A percentile compares a stretch with the other conserved stretches of the same genome.
phyloP scores from a whole-genome alignment of 139 green algal genomes.

The Astrephomene gubernaculifera region DNA sequence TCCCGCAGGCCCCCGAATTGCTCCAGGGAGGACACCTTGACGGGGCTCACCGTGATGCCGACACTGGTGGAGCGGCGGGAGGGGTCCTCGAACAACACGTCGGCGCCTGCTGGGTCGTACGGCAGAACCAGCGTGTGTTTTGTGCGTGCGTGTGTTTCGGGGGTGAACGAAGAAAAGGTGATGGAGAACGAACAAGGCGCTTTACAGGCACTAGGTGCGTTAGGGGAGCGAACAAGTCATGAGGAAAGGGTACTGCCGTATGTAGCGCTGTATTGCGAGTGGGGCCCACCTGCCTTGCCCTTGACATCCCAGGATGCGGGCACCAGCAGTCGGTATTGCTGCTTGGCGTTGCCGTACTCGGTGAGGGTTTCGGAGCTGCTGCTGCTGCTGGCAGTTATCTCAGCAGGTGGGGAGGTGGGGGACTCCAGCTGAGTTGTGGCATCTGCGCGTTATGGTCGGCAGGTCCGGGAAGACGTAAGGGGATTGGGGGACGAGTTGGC shows the following conservation, averaged over 20 bases:
- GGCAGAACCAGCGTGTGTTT: too few relatives aligned
- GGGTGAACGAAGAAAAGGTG: too few relatives aligned
- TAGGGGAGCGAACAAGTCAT: background rate
- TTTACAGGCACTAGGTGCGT: background rate
- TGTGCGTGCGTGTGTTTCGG: too few relatives aligned
- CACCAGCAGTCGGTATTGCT: conserved; percentile 55
- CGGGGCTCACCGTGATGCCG: conserved; percentile 82
- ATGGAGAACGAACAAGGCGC: too few relatives aligned
- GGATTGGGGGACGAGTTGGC: too few relatives aligned
- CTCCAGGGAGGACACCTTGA: conserved; percentile 64
- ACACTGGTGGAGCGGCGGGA: conserved; percentile 65
- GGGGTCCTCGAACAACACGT: conserved; percentile 84
- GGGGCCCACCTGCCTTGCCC: conserved; percentile 56
- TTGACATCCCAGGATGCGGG: conserved; percentile 60
- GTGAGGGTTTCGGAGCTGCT: background rate
- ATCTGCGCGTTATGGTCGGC: too few relatives aligned
- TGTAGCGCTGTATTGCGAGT: background rate
- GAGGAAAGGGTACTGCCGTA: background rate
- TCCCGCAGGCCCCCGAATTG: conserved; percentile 73
- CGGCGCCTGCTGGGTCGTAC: too few relatives aligned
- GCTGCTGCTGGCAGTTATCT: too few relatives aligned
- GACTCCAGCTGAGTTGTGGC: too few relatives aligned
- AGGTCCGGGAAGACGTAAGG: too few relatives aligned
- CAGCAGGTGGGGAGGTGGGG: too few relatives aligned
- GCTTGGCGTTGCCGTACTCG: conserved; percentile 46